Base-by-base conservation (phyloP, 202 grass and related monocot species). In the Tripidium arundinaceum region DNA sequence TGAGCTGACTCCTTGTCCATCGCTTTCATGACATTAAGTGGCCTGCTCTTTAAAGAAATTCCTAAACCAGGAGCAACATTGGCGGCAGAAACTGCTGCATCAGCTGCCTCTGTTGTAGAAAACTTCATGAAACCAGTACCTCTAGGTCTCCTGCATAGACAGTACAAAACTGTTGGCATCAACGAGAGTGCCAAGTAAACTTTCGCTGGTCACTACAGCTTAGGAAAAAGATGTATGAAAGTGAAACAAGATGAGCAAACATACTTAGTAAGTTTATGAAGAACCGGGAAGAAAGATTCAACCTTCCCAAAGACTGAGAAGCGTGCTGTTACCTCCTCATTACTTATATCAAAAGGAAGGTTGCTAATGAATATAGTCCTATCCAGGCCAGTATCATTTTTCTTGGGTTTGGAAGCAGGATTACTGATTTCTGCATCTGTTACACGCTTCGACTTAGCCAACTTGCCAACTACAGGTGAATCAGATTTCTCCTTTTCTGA, bases 221-320 rank as follows among this genome's bases (percentile, higher is more conserved):
- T 61, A 75, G 43, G 62, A 47, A 13, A 76, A 84, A 54, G 38
- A 86, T 22, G 36, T 18, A 65, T 58, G 55, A 58, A 58, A 58
- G 55, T 2, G 46, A 69, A 55, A 81, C 14, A n/a, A 29, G 52
- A 78, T 24, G 39, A 27, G 62, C 16, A 71, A 80, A 87, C 92
- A 79, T 89, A 98, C 96, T 90, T 98, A 64, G 96, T 98, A 70
- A 95, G 86, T 87, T 93, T 90, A 88, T 98, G 96, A 75, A 98
- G 90, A 76, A 98, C 96, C 5, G 84, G 90, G 61, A 87, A 66
- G 90, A 91, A 95, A 52, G 92, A 95, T 87, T 95, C 78, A 11
- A 98, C 86, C 61, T 91, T 91, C 76, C 96, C 96, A 73, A 95
- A 98, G 24, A 91, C 66, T 67, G 92, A 88, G 67, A 98, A 98